Evolutionary conservation across 1,284 basidiomycete species (phyloP).

Genomic region (Fomitopsis pinicola): DNA sequence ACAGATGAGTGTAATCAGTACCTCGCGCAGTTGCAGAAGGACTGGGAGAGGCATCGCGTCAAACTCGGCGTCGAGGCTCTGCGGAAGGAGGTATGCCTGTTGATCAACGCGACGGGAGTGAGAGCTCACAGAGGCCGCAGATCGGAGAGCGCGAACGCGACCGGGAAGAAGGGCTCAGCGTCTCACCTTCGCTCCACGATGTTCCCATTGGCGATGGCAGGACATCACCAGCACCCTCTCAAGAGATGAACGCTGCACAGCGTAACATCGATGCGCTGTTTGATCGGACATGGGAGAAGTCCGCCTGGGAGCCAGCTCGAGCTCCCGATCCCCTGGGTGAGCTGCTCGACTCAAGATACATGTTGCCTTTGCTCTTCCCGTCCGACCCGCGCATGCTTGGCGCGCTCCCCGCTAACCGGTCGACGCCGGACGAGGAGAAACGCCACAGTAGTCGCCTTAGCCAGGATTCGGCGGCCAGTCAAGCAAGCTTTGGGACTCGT

Average conservation of each 20-base stretch:
- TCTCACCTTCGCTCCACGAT: slow-evolving; percentile 43
- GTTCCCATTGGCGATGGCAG: slow-evolving; percentile 29
- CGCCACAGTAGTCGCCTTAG: slow-evolving; percentile 24
- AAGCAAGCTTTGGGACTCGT: slow-evolving; percentile 32
- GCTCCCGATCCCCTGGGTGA: slow-evolving; percentile 84
- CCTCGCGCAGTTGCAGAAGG: slow-evolving; percentile 88
- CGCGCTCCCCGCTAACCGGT: slow-evolving; percentile 53
- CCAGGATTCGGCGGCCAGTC: slow-evolving; percentile 32
- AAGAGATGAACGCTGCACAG: slow-evolving; percentile 37
- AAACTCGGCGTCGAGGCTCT: slow-evolving; percentile 78
- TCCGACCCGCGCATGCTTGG: slow-evolving; percentile 74
- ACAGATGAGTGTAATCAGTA: slow-evolving; percentile 94
- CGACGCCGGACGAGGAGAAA: slow-evolving; percentile 33
- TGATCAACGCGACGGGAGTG: no score
- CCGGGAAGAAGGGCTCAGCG: slow-evolving; percentile 43
- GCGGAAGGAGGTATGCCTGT: slow-evolving; percentile 61
- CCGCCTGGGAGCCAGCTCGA: slow-evolving; percentile 71
- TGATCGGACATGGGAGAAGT: slow-evolving; percentile 58
- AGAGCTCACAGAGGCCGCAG: slow-evolving; percentile 30
- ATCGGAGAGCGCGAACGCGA: slow-evolving; percentile 64
- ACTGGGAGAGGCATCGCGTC: slow-evolving; percentile 90
- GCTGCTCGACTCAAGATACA: slow-evolving; percentile 84
- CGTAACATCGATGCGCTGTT: slow-evolving; percentile 76
- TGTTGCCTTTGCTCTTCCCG: slow-evolving; percentile 87
- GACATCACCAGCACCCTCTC: slow-evolving; percentile 19